phyloP scores from a whole-genome alignment of 2,329 filamentous ascomycete genomes.

The Xylaria polymorpha region DNA sequence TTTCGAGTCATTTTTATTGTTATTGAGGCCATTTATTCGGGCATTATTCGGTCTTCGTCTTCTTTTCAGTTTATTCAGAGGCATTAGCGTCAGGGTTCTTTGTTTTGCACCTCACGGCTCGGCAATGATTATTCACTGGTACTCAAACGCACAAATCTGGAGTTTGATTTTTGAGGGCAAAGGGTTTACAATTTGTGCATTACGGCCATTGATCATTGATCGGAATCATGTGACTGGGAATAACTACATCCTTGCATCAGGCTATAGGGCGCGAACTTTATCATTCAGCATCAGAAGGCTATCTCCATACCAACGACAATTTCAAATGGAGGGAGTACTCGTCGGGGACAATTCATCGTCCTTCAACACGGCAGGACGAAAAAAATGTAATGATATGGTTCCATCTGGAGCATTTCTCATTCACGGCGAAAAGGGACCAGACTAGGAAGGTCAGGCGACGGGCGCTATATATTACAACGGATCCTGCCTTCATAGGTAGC shows the following conservation, averaged over 20 bases:
- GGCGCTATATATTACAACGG: constrained; percentile 39
- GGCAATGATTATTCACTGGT: constrained; percentile 37
- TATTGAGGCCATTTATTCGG: constrained; percentile 45
- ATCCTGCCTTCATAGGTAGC: constrained; percentile 29
- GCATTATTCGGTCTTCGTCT: constrained; percentile 49
- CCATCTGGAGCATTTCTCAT: constrained; percentile 34
- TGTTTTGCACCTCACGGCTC: constrained; percentile 37
- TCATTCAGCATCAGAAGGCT: constrained; percentile 29
- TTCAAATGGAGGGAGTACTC: constrained; percentile 22
- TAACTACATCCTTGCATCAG: constrained; percentile 26
- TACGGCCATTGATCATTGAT: constrained; percentile 24
- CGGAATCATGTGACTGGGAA: constrained; percentile 27
- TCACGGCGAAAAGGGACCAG: constrained; percentile 34
- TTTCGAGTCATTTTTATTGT: constrained; percentile 48
- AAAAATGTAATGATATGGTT: constrained; percentile 24
- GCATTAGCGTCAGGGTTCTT: constrained; percentile 48
- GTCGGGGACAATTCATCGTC: constrained; percentile 19
- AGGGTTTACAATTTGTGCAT: constrained; percentile 31
- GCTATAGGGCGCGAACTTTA: constrained; percentile 26
- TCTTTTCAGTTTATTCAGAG: constrained; percentile 42
- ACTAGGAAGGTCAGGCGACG: constrained; percentile 27
- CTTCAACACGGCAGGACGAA: constrained; percentile 13
- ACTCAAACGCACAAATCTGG: constrained; percentile 34
- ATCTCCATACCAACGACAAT: constrained; percentile 20
- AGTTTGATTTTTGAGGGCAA: constrained; percentile 37